Evolutionary conservation across 495 filamentous ascomycete species (phyloP), one percentile per base, ranked within the genome.

Genomic region (Parathielavia appendiculata): DNA sequence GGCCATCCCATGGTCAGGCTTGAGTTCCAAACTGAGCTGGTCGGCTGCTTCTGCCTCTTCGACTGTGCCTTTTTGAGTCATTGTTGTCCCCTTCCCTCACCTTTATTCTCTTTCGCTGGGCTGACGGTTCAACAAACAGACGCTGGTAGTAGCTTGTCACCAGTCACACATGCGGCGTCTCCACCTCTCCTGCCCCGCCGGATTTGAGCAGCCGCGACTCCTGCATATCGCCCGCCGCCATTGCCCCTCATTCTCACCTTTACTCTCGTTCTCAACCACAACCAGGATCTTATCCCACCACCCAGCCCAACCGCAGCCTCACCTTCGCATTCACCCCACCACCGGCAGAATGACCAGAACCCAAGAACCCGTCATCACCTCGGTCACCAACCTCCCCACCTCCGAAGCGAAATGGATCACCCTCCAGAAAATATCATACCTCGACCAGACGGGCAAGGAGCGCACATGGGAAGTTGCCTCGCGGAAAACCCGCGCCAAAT

Each of bases 391-490:
- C 3, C 69, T 83, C 20, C 67, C 75, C 51, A 57, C 73, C 17
- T 57, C 68, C 9, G 70, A 80, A 48, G 74, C 80, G 1, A 79
- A 73, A 63, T 83, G 80, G 80, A 66, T 80, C 34, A 72, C 75
- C 17, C 74, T 83, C 36, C 69, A 76, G 47, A 77, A 74, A 54
- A 71, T 83, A 57, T 68, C 76, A 36, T 83, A 77, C 73, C 64
- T 66, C 20, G 80, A 83, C 69, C 76, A 81, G 57, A 64, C 70
- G 22, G 79, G 79, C 68, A 73, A 71, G 35, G 8, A 71, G 2
- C 77, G 80, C 46, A 71, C 74, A 38, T 83, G 80, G 80, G 80
- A 83, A 60, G 74, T 74, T 0, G 79, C 79, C 1, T 67, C 71
- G 23, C 76, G 80, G 62, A 81, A 81, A 65, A 83, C 80, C 1